phyloP scores from a whole-genome alignment of 305 asterid genomes.

The Solanum hybrid region DNA sequence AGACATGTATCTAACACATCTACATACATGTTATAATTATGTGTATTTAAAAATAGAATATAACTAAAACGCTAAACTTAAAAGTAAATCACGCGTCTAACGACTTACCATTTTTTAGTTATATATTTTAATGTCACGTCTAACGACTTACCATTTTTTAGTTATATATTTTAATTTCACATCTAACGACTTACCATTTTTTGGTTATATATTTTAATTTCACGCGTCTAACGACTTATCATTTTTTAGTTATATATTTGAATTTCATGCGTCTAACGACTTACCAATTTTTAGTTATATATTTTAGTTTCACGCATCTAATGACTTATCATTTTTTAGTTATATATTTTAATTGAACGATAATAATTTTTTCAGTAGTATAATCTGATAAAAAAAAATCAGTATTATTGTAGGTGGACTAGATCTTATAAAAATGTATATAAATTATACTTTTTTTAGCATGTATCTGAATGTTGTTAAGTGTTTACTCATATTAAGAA shows the following conservation, averaged over 20 bases:
- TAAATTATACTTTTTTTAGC: not conserved
- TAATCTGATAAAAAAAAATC: not conserved
- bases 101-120: not conserved
- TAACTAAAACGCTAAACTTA: not conserved
- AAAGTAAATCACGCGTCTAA: not conserved
- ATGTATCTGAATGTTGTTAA: not conserved
- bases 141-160: too few relatives aligned
- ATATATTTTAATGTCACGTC: not conserved
- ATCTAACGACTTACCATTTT: not conserved
- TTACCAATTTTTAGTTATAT: not conserved
- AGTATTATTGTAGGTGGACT: not conserved
- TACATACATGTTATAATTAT: not conserved
- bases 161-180: not conserved
- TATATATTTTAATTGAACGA: not conserved
- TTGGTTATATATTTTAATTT: not conserved
- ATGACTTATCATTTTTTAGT: not conserved
- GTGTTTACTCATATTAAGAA: not conserved
- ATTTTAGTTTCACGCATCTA: not conserved
- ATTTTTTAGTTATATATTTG: too few relatives aligned
- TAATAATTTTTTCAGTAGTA: not conserved
- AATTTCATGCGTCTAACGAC: not conserved
- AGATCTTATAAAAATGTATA: not conserved
- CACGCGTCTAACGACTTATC: accelerated
- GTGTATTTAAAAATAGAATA: not conserved
- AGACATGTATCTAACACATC: not conserved